A percentile compares a stretch with the other conserved stretches of the same genome.
Evolutionary conservation across 305 asterid genomes (phyloP).

Genomic region (Stenogyne calaminthoides): DNA sequence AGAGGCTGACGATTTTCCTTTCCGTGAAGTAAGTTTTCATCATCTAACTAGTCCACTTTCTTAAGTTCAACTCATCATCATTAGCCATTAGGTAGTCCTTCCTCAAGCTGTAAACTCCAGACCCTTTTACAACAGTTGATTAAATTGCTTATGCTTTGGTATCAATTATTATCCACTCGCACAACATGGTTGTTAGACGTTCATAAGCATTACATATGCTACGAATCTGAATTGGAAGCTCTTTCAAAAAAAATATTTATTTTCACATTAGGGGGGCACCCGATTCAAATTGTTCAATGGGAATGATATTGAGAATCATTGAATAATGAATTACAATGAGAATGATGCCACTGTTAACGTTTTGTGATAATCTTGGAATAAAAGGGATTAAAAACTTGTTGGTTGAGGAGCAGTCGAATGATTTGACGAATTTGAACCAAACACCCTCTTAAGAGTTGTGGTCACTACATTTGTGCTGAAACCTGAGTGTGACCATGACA

Average conservation of each 20-base stretch:
- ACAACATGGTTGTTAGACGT: not conserved
- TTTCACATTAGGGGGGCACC: not conserved
- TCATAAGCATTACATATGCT: not conserved
- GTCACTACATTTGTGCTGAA: not conserved
- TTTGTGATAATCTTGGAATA: not conserved
- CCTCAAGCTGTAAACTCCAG: too few species aligned
- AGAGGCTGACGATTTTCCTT: constrained; percentile 87
- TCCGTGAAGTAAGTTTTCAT: constrained; percentile 70
- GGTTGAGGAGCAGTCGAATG: not conserved
- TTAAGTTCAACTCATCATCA: too few species aligned
- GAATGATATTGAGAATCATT: not conserved
- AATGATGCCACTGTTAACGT: not conserved
- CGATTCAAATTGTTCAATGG: not conserved
- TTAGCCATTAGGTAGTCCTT: too few species aligned
- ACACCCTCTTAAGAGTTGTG: too few species aligned
- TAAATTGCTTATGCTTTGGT: not conserved
- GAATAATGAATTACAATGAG: not conserved
- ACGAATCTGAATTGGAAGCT: not conserved
- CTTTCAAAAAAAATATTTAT: not conserved
- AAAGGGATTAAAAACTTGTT: not conserved
- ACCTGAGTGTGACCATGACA: not conserved
- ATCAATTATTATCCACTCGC: not conserved
- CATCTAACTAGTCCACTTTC: not conserved
- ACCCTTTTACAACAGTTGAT: not conserved
- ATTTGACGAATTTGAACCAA: too few species aligned